Base-by-base conservation (phyloP, 345 rosid genomes). In the Noccaea bulbosa region DNA sequence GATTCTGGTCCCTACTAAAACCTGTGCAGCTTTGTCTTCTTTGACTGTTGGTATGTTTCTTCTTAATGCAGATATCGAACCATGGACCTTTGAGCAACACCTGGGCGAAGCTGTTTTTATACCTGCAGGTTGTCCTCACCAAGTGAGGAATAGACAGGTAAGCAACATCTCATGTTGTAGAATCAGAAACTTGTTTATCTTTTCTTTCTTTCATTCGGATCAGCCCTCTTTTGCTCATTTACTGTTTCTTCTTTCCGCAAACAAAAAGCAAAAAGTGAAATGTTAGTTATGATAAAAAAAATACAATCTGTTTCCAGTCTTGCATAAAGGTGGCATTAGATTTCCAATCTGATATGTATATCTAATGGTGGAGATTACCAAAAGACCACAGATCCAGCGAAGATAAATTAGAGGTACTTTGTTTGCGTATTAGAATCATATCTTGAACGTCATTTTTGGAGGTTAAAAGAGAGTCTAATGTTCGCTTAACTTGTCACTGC, bases 281-380 rank as follows among this genome's bases (percentile, higher is more conserved):
- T 44, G 38, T 65, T 11, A 73, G 5, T 65, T 67, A 39, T 56
- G 12, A 16, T 37, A 3, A 20, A 47, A 9, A 9, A 1, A 1
- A 3, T 7, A 4, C 0, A 37, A 37, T 48, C 12, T 68, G 58
- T 53, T 14, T 14, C 30, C 81, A 87, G 90, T 87, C 93, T 3
- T 87, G 93, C 58, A 87, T 84, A 58, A 87, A 87, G 76, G 90
- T 87, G 50, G 92, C 90, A 39, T 67, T 78, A 11, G 92, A 85
- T 68, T 87, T 87, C 33, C 77, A 85, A 44, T 48, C 80, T n/a
- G n/a, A n/a, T n/a, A n/a, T n/a, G n/a, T n/a, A n/a, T n/a, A n/a
- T n/a, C n/a, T n/a, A n/a, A n/a, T n/a, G n/a, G n/a, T n/a, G 93
- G 12, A 73, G 76, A 45, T 83, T 87, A 57, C 90, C 93, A 1